Evolutionary conservation across 2,329 filamentous ascomycete species (phyloP).

Genomic region (Penicillium sp.): DNA sequence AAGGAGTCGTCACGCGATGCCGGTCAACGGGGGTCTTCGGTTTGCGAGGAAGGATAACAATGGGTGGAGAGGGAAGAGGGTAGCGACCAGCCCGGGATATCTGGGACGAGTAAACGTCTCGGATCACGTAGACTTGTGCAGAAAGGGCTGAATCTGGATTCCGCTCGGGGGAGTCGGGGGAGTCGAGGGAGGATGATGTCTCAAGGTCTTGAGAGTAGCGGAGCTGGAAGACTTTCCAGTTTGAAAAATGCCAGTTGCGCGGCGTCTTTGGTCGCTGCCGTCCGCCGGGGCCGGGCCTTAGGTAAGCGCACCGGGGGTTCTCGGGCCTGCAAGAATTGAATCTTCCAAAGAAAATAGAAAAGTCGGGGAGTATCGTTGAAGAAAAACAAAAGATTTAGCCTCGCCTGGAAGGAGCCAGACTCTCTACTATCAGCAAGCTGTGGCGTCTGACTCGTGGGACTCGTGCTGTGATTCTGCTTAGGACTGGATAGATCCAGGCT

Average conservation of each 20-base stretch:
- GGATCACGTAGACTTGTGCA: constrained; percentile 12
- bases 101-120: constrained; percentile 26
- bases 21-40: constrained; percentile 20
- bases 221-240: constrained; percentile 28
- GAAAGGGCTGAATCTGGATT: constrained; percentile 24
- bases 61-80: constrained; percentile 20
- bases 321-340: background rate
- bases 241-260: constrained; percentile 39
- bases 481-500: background rate
- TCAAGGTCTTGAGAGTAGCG: constrained; percentile 16
- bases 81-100: constrained; percentile 34
- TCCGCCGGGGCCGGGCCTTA: constrained; percentile 23
- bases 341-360: background rate
- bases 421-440: background rate
- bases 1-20: constrained; percentile 29
- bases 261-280: constrained; percentile 32
- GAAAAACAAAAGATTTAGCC: background rate
- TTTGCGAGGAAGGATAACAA: constrained; percentile 22
- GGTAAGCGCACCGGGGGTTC: constrained; percentile 14
- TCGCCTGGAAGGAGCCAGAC: no score
- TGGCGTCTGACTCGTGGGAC: background rate
- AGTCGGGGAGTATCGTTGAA: background rate
- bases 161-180: constrained; percentile 27
- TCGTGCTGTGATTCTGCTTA: background rate
- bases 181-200: constrained; percentile 14